Evolutionary conservation across 2,329 filamentous ascomycete species (phyloP).

Genomic region (Botrytis porri): DNA sequence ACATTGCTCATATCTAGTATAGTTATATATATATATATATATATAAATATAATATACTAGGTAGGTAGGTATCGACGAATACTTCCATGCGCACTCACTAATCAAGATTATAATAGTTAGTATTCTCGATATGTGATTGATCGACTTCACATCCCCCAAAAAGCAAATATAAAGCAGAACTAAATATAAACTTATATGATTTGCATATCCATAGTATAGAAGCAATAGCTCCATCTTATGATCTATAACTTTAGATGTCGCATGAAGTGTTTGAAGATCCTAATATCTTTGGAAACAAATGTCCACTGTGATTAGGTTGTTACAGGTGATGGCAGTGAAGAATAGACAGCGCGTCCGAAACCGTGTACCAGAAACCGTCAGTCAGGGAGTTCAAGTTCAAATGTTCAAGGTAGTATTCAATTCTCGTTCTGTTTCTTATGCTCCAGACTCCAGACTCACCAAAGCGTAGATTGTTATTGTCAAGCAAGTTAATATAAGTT

Average conservation of each 20-base stretch:
- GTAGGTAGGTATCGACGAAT: background rate
- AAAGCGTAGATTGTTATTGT: background rate
- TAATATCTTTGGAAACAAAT: background rate
- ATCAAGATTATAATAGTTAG: background rate
- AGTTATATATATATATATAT: no score
- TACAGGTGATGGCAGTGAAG: background rate
- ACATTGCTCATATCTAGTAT: background rate
- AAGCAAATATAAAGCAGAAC: background rate
- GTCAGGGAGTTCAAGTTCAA: no score
- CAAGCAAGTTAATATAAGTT: no score
- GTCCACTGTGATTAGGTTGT: background rate
- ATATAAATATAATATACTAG: background rate
- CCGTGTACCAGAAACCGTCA: background rate
- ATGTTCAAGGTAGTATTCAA: no score
- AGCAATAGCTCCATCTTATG: background rate
- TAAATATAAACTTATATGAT: background rate
- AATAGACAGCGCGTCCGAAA: background rate
- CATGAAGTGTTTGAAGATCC: conserved; percentile 8
- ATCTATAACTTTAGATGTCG: background rate
- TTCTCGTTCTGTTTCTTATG: no score
- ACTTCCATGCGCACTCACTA: background rate
- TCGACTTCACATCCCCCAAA: background rate
- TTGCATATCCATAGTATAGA: background rate
- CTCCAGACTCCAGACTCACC: background rate
- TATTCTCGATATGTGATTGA: background rate